Conservation (phyloP, 495 filamentous ascomycete species). For the Clavariopsis aquatica region DNA sequence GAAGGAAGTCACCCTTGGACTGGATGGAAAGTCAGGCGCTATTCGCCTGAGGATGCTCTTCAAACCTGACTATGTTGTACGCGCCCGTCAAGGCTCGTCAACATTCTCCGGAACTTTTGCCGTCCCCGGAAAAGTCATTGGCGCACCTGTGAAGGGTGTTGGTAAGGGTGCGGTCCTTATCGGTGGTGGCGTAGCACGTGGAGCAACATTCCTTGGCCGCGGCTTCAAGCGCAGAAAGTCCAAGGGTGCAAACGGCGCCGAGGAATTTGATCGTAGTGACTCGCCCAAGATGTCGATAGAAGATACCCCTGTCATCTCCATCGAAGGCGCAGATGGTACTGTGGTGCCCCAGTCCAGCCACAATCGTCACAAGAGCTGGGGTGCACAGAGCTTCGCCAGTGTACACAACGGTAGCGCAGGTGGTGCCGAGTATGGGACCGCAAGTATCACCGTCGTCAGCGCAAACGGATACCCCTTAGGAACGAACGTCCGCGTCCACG, state of each 20-base stretch:
- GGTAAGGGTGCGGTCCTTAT: conserved; percentile 68
- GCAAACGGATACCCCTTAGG: conserved; percentile 75
- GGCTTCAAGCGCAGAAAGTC: conserved; percentile 69
- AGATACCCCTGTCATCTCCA: conserved; percentile 35
- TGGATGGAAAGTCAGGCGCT: conserved; percentile 87
- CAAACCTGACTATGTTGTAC: conserved; percentile 86
- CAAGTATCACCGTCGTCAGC: conserved; percentile 75
- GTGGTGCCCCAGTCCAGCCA: conserved; percentile 49
- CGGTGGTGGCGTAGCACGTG: conserved; percentile 72
- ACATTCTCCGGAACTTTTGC: conserved; percentile 94
- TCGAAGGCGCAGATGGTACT: conserved; percentile 44
- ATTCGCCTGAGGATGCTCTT: conserved; percentile 87
- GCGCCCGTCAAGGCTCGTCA: conserved; percentile 83
- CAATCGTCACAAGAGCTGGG: conserved; percentile 67
- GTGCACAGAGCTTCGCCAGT: conserved; percentile 55
- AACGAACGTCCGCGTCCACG: conserved; percentile 76
- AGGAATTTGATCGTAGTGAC: conserved; percentile 20
- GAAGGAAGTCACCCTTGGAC: conserved; percentile 67
- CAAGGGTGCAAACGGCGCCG: conserved; percentile 52
- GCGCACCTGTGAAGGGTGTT: conserved; percentile 89
- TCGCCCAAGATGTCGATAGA: conserved; percentile 26
- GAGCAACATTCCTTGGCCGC: conserved; percentile 81
- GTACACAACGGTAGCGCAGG: conserved; percentile 51
- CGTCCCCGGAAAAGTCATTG: conserved; percentile 87
- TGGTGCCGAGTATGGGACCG: conserved; percentile 66